These are phyloP conservation scores for Fusarium citri DNA, from an alignment of 2,329 filamentous ascomycete species.

Conservation along the genomic window DNA sequence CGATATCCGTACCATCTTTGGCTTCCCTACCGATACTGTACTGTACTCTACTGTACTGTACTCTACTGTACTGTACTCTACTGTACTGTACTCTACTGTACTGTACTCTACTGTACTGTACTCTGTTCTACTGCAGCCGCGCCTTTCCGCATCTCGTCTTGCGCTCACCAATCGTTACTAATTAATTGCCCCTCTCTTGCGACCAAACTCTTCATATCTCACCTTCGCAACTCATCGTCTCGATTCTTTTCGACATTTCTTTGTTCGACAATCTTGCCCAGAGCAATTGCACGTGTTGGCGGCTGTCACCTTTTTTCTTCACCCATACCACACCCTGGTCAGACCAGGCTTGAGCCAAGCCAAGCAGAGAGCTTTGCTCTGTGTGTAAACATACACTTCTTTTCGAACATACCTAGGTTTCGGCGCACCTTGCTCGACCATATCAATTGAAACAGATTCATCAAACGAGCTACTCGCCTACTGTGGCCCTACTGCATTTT, in stretches of 20 bases:
- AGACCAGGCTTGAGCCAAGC: constrained; percentile 30
- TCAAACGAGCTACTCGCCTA: constrained; percentile 27
- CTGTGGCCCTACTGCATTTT: constrained; percentile 21
- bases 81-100: too few relatives aligned
- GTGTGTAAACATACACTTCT: constrained; percentile 29
- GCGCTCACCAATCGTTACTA: constrained; percentile 11
- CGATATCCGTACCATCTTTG: constrained; percentile 28
- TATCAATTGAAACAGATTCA: constrained; percentile 32
- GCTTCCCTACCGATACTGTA: constrained; percentile 9
- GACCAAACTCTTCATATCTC: constrained; percentile 9
- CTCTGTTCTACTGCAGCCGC: constrained; percentile 11
- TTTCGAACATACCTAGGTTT: constrained; percentile 29
- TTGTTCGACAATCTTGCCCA: constrained; percentile 27
- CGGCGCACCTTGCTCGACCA: constrained; percentile 11
- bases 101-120: neutral
- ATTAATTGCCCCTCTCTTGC: constrained; percentile 35
- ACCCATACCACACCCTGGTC: constrained; percentile 17
- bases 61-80: neutral
- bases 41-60: neutral
- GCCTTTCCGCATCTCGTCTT: constrained; percentile 18
- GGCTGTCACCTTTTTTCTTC: constrained; percentile 11
- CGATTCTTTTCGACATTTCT: constrained; percentile 8
- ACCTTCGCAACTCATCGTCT: constrained; percentile 16
- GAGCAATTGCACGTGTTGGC: constrained; percentile 37
- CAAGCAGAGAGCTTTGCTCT: constrained; percentile 28